A percentile compares a stretch with the other conserved stretches of the same genome.
These are phyloP conservation scores for Hypoxylon sp. DNA, from an alignment of 2,329 filamentous ascomycete genomes.

Conservation along the genomic window DNA sequence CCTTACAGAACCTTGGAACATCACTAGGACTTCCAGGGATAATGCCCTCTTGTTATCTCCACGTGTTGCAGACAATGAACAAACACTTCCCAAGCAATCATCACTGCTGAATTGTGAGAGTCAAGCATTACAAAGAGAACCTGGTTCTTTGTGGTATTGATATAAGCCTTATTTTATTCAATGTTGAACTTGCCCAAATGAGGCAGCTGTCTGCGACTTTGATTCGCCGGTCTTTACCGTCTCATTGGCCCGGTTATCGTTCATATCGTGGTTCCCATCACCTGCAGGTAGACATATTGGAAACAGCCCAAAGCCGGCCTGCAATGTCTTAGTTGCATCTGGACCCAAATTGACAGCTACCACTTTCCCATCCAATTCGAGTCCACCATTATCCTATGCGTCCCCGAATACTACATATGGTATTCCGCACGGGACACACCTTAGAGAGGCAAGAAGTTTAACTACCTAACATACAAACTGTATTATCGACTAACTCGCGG, in stretches of 20 bases:
- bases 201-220: conserved; percentile 29
- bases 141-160: conserved; percentile 14
- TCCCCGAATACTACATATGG: conserved; percentile 20
- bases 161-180: conserved; percentile 18
- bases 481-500: not conserved
- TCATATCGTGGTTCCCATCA: conserved; percentile 28
- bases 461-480: not conserved
- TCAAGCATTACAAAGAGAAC: conserved; percentile 9
- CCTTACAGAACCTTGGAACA: too few species aligned
- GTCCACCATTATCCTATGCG: conserved; percentile 18
- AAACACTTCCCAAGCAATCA: conserved; percentile 24
- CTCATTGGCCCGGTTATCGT: conserved; percentile 33
- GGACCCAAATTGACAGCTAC: conserved; percentile 19
- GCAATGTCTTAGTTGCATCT: conserved; percentile 23
- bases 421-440: conserved; percentile 17
- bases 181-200: conserved; percentile 14
- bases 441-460: not conserved
- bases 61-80: conserved; percentile 19
- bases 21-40: conserved; percentile 20
- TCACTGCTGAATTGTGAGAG: conserved; percentile 7
- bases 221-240: conserved; percentile 14
- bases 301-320: conserved; percentile 10
- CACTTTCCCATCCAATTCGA: conserved; percentile 32
- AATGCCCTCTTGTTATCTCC: conserved; percentile 23
- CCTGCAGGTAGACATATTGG: conserved; percentile 18